These are phyloP conservation scores for Chaetomiaceae sp. DNA, from an alignment of 2,329 filamentous ascomycete genomes.

Conservation along the genomic window DNA sequence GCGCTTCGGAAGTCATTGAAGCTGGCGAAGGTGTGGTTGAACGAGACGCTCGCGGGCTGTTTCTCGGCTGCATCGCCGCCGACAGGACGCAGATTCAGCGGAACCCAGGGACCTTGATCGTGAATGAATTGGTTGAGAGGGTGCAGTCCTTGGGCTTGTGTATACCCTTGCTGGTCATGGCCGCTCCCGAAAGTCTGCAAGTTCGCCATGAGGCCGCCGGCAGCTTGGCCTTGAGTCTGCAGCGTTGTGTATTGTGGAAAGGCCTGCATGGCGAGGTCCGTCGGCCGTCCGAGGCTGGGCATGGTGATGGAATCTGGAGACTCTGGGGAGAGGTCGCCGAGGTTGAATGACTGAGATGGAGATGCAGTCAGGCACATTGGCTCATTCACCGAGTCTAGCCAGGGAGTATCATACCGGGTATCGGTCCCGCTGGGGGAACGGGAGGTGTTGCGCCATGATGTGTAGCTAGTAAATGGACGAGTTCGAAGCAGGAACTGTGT, in stretches of 20 bases:
- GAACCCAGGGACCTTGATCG: conserved; percentile 10
- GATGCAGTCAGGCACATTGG: not conserved
- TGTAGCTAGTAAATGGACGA: no score
- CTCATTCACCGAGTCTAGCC: not conserved
- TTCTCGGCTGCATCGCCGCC: not conserved
- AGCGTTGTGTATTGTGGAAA: conserved; percentile 5
- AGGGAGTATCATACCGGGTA: conserved; percentile 10
- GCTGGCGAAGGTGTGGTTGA: not conserved
- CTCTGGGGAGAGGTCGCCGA: not conserved
- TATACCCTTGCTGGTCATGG: not conserved
- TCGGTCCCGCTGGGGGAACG: conserved; percentile 2
- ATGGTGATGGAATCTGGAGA: conserved; percentile 12
- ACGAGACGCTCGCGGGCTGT: not conserved
- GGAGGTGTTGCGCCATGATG: conserved; percentile 8
- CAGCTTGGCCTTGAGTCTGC: not conserved
- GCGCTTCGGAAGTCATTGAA: conserved; percentile 4
- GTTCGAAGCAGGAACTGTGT: not conserved
- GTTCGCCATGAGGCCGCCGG: not conserved
- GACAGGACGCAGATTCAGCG: not conserved
- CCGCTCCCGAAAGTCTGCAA: not conserved
- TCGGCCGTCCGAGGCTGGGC: not conserved
- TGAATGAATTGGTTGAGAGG: conserved; percentile 10
- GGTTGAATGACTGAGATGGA: conserved; percentile 3
- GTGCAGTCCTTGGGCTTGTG: not conserved
- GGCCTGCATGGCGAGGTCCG: not conserved